Base-by-base conservation (phyloP, 768 basidiomycete genomes). In the Boletus rubropictus region DNA sequence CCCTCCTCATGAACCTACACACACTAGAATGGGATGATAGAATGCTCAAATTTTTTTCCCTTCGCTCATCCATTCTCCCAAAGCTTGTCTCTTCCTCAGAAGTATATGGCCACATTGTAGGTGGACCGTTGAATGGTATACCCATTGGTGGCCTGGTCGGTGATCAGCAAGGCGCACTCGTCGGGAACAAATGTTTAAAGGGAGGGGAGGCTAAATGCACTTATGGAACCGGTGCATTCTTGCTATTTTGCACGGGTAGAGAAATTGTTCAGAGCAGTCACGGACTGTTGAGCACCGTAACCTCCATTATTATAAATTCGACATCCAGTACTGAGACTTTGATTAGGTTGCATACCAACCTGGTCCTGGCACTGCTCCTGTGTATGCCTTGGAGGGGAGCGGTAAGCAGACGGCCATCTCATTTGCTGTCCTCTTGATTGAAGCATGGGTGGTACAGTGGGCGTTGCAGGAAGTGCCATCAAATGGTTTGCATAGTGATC, bases 161-260 rank as follows among this genome's bases (percentile, higher is more conserved):
- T n/a, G 96, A 99, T 63, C 96, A 99, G 70, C 96, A 99, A 65
- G 96, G 88, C 5, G 95, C 95, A 20, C 72, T 99, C 20, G 81
- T 97, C 42, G 96, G 95, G 0, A 97, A 99, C 72, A 97, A 96
- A 66, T 98, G 96, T 61, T 66, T 99, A 44, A 73, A 62, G n/a
- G 75, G 79, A 54, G 95, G 95, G 15, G 88, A 97, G 64, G 95
- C 94, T 3, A 99, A 99, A 69, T 96, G 93, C 68, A 99, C 96
- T 4, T 99, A 95, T 58, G 95, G 95, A 21, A 97, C 95, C 2
- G 95, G 96, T 25, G 92, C 92, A 31, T 99, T 99, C 74, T 72
- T 98, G 54, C 71, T 99, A 24, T 97, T 96, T 76, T 89, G 89
- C 70, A 97, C 96, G 1, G 96, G 95, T 3, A 72, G 71, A 18